These are phyloP conservation scores for Nyssa sinensis DNA, from an alignment of 148 eudicot species.

Conservation along the genomic window DNA sequence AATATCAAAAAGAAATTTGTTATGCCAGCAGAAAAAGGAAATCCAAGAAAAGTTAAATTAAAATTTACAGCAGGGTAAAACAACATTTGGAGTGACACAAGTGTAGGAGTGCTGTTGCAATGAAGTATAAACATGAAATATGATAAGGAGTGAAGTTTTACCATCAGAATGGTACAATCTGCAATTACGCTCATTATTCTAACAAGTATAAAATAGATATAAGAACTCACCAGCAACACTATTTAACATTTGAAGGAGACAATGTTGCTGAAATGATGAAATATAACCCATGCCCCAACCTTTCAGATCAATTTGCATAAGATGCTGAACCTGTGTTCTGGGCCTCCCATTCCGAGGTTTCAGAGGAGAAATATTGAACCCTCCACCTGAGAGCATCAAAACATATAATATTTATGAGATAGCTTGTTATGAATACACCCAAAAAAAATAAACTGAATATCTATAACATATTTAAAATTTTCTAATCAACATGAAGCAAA, in stretches of 20 bases:
- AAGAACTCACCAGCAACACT: constrained; percentile 79
- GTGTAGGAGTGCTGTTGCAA: no score
- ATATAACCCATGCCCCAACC: constrained; percentile 96
- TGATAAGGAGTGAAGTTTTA: no score
- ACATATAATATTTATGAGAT: not conserved
- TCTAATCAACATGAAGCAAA: constrained; percentile 11
- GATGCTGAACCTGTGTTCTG: constrained; percentile 92
- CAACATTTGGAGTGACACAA: no score
- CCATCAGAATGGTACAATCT: not conserved
- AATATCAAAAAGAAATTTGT: not conserved
- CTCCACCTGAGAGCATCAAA: constrained; percentile 72
- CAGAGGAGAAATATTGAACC: constrained; percentile 87
- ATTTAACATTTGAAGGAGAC: constrained; percentile 96
- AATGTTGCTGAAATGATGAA: constrained; percentile 90
- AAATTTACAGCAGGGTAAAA: no score
- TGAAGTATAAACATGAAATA: not conserved
- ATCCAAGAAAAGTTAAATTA: not conserved
- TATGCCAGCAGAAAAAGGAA: not conserved
- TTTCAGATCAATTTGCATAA: constrained; percentile 97
- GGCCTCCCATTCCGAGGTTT: constrained; percentile 92
- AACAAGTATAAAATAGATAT: not conserved
- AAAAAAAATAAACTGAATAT: not conserved
- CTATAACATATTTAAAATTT: not conserved
- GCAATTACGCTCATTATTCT: not conserved
- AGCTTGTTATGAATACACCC: not conserved